Percentiles rank a stretch among this genome's conserved stretches.
Conservation (phyloP, 2,329 filamentous ascomycete genomes). For the Pseudohalonectria lignicola region DNA sequence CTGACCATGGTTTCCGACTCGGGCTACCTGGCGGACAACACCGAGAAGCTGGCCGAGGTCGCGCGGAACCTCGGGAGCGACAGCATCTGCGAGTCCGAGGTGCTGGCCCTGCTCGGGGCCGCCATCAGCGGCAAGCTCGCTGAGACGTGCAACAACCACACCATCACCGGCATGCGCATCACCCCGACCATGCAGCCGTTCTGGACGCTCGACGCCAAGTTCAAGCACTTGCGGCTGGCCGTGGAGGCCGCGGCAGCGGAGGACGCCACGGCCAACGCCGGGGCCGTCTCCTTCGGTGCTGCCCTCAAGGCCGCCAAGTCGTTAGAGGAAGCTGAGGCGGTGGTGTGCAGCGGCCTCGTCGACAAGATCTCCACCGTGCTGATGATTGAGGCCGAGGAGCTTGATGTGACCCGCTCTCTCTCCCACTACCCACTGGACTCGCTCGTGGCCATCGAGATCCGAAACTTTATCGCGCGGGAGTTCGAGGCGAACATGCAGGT, state of each 20-base stretch:
- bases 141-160: conserved; percentile 25
- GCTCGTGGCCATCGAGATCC: conserved; percentile 36
- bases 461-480: conserved; percentile 38
- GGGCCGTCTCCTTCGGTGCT: conserved; percentile 28
- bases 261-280: conserved; percentile 13
- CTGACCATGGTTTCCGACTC: conserved; percentile 38
- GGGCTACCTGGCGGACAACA: conserved; percentile 35
- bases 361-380: conserved; percentile 36
- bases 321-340: conserved; percentile 29
- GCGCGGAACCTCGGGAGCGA: conserved; percentile 12
- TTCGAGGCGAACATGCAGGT: conserved; percentile 40
- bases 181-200: conserved; percentile 32
- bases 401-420: conserved; percentile 30
- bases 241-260: conserved; percentile 22
- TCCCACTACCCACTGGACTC: conserved; percentile 34
- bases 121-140: conserved; percentile 7
- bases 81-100: conserved; percentile 10
- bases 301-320: conserved; percentile 28
- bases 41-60: conserved; percentile 31
- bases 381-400: conserved; percentile 35
- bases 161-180: conserved; percentile 40
- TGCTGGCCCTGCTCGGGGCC: conserved; percentile 8
- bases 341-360: conserved; percentile 31
- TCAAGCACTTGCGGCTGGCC: conserved; percentile 30
- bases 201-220: conserved; percentile 42